phyloP scores from a whole-genome alignment of 176 grass and related monocot genomes.

The Rhipidocladum racemiflorum region DNA sequence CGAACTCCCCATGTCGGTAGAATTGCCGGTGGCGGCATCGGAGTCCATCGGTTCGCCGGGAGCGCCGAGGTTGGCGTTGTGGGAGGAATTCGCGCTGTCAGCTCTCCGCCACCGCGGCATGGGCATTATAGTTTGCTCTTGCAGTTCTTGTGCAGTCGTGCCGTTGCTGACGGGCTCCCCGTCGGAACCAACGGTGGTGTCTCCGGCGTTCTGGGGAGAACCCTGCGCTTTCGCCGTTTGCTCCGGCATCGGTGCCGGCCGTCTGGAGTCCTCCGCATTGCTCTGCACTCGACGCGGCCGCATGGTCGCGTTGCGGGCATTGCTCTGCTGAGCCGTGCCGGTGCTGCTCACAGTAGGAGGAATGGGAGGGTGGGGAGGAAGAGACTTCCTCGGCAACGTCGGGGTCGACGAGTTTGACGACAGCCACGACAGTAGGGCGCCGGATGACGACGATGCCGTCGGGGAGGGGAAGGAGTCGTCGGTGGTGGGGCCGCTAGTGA shows the following conservation, averaged over 20 bases:
- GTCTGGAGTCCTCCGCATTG: not conserved
- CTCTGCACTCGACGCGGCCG: not conserved
- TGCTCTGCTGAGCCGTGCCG: not conserved
- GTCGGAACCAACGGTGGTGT: slow-evolving; percentile 9
- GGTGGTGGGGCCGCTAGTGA: not conserved
- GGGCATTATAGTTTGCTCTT: not conserved
- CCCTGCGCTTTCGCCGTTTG: not conserved
- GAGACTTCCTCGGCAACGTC: not conserved
- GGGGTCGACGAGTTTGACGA: slow-evolving; percentile 9
- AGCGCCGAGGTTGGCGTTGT: not conserved
- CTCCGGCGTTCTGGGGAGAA: not conserved
- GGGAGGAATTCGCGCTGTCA: not conserved
- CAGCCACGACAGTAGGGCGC: slow-evolving; percentile 19
- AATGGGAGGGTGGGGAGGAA: not conserved
- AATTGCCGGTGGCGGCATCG: not conserved
- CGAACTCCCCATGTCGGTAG: not conserved
- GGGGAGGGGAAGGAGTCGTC: slow-evolving; percentile 28
- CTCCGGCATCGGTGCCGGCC: not conserved
- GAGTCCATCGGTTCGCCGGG: not conserved
- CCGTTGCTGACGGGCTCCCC: slow-evolving; percentile 1
- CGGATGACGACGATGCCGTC: not conserved
- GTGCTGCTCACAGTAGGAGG: not conserved
- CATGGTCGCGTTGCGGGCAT: not conserved
- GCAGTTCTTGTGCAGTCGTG: not conserved
- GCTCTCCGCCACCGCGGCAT: not conserved